Percentiles rank a stretch among this genome's conserved stretches.
Evolutionary conservation across 257 asterid genomes (phyloP).

Genomic region (Dorcoceras hygrometricum): DNA sequence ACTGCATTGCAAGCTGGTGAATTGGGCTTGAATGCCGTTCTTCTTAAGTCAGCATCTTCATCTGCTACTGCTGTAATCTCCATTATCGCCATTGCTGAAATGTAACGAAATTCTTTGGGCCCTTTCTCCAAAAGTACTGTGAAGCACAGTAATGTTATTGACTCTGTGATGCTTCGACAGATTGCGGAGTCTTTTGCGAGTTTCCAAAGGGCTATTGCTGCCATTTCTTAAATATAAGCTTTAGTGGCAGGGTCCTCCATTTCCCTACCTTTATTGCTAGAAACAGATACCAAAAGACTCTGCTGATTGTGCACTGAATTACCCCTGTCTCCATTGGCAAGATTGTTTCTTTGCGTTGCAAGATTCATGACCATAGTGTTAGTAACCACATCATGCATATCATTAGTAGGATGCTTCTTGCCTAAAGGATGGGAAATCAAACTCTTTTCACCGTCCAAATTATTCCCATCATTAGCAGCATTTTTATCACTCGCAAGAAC

Average conservation of each 20-base stretch:
- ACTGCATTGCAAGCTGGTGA: slow-evolving; percentile 72
- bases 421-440: slow-evolving; percentile 42
- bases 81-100: slow-evolving; percentile 84
- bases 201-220: slow-evolving; percentile 79
- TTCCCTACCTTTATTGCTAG: slow-evolving; percentile 56
- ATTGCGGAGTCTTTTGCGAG: slow-evolving; percentile 68
- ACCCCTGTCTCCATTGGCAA: too few species aligned
- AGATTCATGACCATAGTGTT: slow-evolving; percentile 47
- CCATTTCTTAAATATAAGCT: slow-evolving; percentile 72
- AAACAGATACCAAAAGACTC: slow-evolving; percentile 34
- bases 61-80: slow-evolving; percentile 74
- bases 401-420: slow-evolving; percentile 37
- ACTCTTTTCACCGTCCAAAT: slow-evolving; percentile 44
- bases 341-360: slow-evolving; percentile 28
- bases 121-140: slow-evolving; percentile 76
- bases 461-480: slow-evolving; percentile 10
- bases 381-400: slow-evolving; percentile 56
- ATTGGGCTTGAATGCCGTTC: slow-evolving; percentile 69
- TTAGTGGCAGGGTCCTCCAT: slow-evolving; percentile 71
- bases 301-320: too few species aligned
- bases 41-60: slow-evolving; percentile 50
- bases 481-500: slow-evolving; percentile 46
- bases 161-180: slow-evolving; percentile 80
- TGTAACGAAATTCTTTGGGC: slow-evolving; percentile 50
- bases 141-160: slow-evolving; percentile 67